These are phyloP conservation scores for Triangularia verruculosa DNA, from an alignment of 2,329 filamentous ascomycete genomes.

Conservation along the genomic window DNA sequence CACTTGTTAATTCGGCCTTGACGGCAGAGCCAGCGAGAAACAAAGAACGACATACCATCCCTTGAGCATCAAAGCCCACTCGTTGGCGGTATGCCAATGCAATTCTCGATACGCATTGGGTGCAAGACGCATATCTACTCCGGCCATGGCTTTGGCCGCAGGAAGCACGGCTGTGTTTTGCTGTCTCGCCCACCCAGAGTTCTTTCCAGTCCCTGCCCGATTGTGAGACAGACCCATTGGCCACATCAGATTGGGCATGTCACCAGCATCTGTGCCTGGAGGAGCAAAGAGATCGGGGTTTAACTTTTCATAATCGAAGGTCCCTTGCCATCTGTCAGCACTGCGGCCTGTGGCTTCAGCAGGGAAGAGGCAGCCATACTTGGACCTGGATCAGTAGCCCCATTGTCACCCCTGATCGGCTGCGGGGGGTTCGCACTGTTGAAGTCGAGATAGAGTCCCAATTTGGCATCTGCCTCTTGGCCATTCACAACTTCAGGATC, in stretches of 20 bases:
- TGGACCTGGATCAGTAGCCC: conserved; percentile 52
- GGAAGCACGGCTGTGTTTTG: conserved; percentile 53
- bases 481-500: conserved; percentile 44
- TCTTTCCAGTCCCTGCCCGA: conserved; percentile 40
- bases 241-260: conserved; percentile 50
- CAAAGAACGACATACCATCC: conserved; percentile 35
- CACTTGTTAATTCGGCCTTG: background rate
- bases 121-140: conserved; percentile 58
- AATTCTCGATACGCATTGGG: conserved; percentile 59
- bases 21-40: no score
- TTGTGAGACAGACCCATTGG: conserved; percentile 52
- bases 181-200: conserved; percentile 53
- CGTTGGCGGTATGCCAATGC: conserved; percentile 57
- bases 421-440: conserved; percentile 50
- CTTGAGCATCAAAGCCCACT: conserved; percentile 53
- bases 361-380: conserved; percentile 20
- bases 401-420: conserved; percentile 51
- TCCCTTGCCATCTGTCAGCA: conserved; percentile 24
- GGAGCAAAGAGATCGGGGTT: conserved; percentile 55
- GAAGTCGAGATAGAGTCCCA: conserved; percentile 55
- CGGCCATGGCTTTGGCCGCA: conserved; percentile 49
- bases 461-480: conserved; percentile 47
- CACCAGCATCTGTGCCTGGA: conserved; percentile 50
- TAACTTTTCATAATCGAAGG: conserved; percentile 48
- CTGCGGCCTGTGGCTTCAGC: background rate